Conservation (phyloP, 2,329 filamentous ascomycete species). For the Aureobasidium sp. region DNA sequence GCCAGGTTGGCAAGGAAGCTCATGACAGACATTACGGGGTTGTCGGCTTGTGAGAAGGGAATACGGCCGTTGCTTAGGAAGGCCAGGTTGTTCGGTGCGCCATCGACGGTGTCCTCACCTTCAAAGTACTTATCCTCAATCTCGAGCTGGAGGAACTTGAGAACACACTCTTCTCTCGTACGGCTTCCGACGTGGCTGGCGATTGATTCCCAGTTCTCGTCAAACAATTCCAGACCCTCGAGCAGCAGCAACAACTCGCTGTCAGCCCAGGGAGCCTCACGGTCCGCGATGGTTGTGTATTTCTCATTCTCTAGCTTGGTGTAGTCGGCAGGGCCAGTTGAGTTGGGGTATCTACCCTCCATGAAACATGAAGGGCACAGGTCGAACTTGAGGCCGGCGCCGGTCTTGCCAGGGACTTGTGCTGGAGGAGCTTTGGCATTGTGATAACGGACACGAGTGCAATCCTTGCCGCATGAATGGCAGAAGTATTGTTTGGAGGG, state of each 20-base stretch:
- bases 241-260: constrained; percentile 81
- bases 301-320: constrained; percentile 82
- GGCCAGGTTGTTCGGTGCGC: constrained; percentile 60
- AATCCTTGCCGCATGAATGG: constrained; percentile 87
- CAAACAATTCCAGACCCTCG: constrained; percentile 85
- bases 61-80: constrained; percentile 66
- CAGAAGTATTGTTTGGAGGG: constrained; percentile 68
- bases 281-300: constrained; percentile 70
- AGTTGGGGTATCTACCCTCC: constrained; percentile 73
- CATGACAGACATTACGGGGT: constrained; percentile 93
- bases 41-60: constrained; percentile 87
- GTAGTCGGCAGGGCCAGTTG: constrained; percentile 73
- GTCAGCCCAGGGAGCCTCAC: constrained; percentile 85
- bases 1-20: constrained; percentile 87
- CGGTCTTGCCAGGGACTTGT: constrained; percentile 44
- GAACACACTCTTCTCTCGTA: constrained; percentile 89
- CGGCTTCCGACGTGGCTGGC: constrained; percentile 86
- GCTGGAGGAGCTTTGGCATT: constrained; percentile 54
- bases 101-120: constrained; percentile 49
- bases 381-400: constrained; percentile 65
- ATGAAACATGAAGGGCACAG: constrained; percentile 87
- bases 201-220: constrained; percentile 93
- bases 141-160: constrained; percentile 92
- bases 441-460: constrained; percentile 65
- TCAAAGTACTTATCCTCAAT: constrained; percentile 98